These are phyloP conservation scores for Populus hybrid DNA, from an alignment of 441 rosid genomes.

Conservation along the genomic window DNA sequence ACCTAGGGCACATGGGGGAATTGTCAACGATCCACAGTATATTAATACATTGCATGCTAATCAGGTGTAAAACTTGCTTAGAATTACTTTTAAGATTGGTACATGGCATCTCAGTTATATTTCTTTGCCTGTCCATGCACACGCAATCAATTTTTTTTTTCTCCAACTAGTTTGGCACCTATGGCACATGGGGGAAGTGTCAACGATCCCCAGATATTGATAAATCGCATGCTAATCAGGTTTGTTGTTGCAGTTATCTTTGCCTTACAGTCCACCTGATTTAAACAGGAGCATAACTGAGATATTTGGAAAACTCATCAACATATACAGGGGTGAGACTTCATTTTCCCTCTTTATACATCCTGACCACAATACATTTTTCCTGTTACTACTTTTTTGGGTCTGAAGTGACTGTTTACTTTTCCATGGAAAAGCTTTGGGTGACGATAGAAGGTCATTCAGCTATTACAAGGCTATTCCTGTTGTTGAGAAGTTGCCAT, in stretches of 20 bases:
- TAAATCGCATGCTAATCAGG: conserved; percentile 20
- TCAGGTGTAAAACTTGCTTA: conserved; percentile 25
- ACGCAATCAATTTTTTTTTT: no score
- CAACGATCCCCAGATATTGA: background rate
- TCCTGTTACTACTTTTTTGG: background rate
- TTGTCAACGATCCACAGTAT: background rate
- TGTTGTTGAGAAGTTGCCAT: conserved; percentile 82
- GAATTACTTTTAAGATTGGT: background rate
- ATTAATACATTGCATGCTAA: conserved; percentile 14
- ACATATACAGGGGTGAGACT: conserved; percentile 76
- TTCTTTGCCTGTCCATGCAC: background rate
- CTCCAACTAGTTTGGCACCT: background rate
- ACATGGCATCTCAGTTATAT: background rate
- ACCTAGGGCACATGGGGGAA: background rate
- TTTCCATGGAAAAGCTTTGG: conserved; percentile 58
- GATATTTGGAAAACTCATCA: conserved; percentile 86
- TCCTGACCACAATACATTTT: background rate
- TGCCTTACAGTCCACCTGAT: conserved; percentile 70
- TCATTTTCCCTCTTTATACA: background rate
- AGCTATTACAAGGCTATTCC: conserved; percentile 92
- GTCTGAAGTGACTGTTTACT: conserved; percentile 23
- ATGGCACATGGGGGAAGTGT: no score
- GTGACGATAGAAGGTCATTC: conserved; percentile 91
- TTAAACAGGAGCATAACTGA: conserved; percentile 76
- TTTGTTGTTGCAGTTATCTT: conserved; percentile 42